Base-by-base conservation (phyloP, 1,284 basidiomycete genomes). In the Laetiporus sulphureus region DNA sequence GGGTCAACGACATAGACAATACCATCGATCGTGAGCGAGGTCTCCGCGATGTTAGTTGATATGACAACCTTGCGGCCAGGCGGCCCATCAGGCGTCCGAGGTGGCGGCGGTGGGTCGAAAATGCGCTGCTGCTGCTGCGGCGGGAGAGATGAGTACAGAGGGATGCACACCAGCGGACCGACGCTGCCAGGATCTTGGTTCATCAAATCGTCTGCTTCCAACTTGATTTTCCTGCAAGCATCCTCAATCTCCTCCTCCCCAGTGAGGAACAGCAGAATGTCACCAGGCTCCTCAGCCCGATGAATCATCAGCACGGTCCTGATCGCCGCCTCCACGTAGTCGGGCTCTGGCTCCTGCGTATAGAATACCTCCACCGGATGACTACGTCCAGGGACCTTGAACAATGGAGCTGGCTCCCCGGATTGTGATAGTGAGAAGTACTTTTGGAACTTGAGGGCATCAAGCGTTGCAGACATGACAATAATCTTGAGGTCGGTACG, bases 231-330 rank as follows among this genome's bases (percentile, higher is more conserved):
- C 25, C 89, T 71, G 61, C 95, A 98, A 0, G 93, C 85, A 53
- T 97, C 94, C 59, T 99, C 95, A 51, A 99, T 99, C 66, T 99
- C 96, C 58, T 98, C 95, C 61, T 98, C 94, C 63, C 95, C 95
- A 0, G 96, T 98, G 49, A 99, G 68, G 79, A 99, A 99, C 4
- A 99, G 68, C 1, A 99, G 69, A 29, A 99, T 79, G 59, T 99
- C 95, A 2, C 95, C 95, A 1, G 83, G 84, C 4, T 92, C 91
- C 62, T 99, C 95, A 1, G 91, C 91, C 49, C 95, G 83, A 60
- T 99, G 95, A 36, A 99, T 98, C 87, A 95, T 96, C 42, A 98
- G 72, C 21, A 97, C 94, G 0, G 95, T 97, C 23, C 94, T 81
- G 50, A 99, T 95, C 0, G 96, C 93, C 0, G 95, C 93, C 61